Base-by-base conservation (phyloP, 2,329 filamentous ascomycete species). In the Annulohypoxylon truncatum region DNA sequence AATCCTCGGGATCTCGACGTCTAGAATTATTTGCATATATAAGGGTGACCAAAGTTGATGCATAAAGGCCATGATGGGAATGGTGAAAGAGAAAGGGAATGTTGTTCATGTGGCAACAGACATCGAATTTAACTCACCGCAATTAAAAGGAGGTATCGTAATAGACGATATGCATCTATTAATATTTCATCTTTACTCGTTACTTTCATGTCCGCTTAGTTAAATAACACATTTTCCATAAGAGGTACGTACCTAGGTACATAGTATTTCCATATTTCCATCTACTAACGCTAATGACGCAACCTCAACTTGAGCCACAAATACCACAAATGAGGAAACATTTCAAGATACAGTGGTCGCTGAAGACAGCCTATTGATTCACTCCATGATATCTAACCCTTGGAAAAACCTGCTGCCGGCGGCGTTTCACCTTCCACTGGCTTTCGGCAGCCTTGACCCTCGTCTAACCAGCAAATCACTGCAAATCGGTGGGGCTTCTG, bases 401-500 rank as follows among this genome's bases (percentile, higher is more conserved):
- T 13, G 29, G 9, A 35, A 63, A 70, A 70, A 70, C 64, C 59
- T 67, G 61, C 38, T 66, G 56, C 61, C 26, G 20, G 55, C 35
- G 22, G 35, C 61, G 67, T 69, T 69, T 69, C 67, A 67, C 26
- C 26, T 56, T 51, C 33, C 58, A 44, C 40, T 58, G 18, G 1
- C 24, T 54, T 47, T 50, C 35, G 62, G 64, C 60, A 55, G 54
- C 26, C 38, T 69, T 29, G 40, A 52, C 35, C 60, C 52, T 58
- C 53, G 51, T 51, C 60, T 54, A 63, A 35, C 61, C 54, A 61
- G 53, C 65, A 42, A 67, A 63, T 63, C 38, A 57, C 64, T 68
- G 67, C 65, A 42, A 63, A 63, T 63, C 38, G 54, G 67, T 68
- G 67, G 67, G 56, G 51, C 61, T 6, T 54, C 47, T 46, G 3